Base-by-base conservation (phyloP, 2,329 filamentous ascomycete genomes). In the Gyromitra esculenta region DNA sequence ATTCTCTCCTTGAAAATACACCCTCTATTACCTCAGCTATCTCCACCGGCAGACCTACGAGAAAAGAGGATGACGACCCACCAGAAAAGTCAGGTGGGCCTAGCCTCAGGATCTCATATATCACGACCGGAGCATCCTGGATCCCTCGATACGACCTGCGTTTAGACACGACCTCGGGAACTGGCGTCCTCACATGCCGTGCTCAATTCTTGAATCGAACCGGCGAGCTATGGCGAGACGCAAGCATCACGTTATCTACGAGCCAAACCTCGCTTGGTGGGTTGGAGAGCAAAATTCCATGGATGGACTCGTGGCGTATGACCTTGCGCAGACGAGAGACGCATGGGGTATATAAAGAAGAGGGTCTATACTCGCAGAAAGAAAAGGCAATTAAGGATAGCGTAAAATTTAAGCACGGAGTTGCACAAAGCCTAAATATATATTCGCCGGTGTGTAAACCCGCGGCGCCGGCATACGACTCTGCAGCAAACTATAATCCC, bases 161-260 rank as follows among this genome's bases (percentile, higher is more conserved):
- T 70, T 84, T 91, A 1, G 82, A 82, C 57, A 83, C 82, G 2
- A 76, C 81, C 37, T 81, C 81, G 18, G 77, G 79, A 15, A 81
- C 78, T 3, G 82, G 82, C 2, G 43, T 76, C 2, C 84, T 91
- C 11, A 87, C 86, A 79, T 91, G 91, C 81, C 88, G 90, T 70
- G 89, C 89, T 1, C 86, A 87, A 77, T 86, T 91, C 62, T 86
- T 85, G 71, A 91, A 91, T 82, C 84, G 83, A 64, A 90, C 89
- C 0, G 89, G 87, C 0, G 89, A 91, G 83, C 87, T 86, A 0
- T 91, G 89, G 90, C 84, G 84, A 43, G 87, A 88, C 82, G 87
- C 88, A 81, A 88, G 86, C 77, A 83, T 91, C 52, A 86, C 86
- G 0, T 85, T 91, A 5, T 91, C 89, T 1, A 91, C 89, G 0